Base-by-base conservation (phyloP, 108 stramenopile genomes). In the Nannochloropsis salina region DNA sequence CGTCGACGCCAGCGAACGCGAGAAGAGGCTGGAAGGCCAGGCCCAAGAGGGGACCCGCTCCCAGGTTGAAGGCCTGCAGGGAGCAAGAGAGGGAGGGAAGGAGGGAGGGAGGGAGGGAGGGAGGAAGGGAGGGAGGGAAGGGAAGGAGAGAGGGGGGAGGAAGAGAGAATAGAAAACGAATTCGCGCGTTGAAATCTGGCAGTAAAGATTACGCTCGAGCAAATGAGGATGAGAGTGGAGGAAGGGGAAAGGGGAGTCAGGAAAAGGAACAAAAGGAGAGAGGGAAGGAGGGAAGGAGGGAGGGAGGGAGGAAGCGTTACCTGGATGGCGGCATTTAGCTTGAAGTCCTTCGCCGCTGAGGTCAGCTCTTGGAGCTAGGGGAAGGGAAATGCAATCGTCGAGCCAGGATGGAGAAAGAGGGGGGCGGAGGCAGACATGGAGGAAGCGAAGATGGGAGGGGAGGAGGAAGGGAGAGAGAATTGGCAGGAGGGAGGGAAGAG, bases 301-400 rank as follows among this genome's bases (percentile, higher is more conserved):
- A 74, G 61, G 61, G 61, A 74, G 61, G 61, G 61, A 51, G 47
- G 47, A 1, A 74, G 61, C 20, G 61, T n/a, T 6, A 74, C 61
- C 61, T 74, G 61, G 6, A 74, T 74, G 61, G 61, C 61, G 61
- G 61, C 61, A 2, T 74, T 74, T 15, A 74, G 61, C n/a, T 74
- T 74, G 61, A 74, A 74, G 61, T 74, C 61, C 61, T 74, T 74
- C 20, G 61, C 61, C 4, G 61, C 61, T 74, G 61, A 74, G 61
- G 61, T n/a, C 3, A 74, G 61, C 61, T 74, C 61, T 74, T 74
- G 61, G 20, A 74, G 20, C 61, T 74, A n/a, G 15, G 3, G 8
- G 4, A n/a, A 6, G 0, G n/a, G 8, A 74, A n/a, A 31, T 1
- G 31, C 31, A 31, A 31, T 31, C 31, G 31, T 0, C 31, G 31